Percentiles rank a stretch among this genome's conserved stretches.
Conservation (phyloP, 1,284 basidiomycete species). For the Fomitopsis pinicola region DNA sequence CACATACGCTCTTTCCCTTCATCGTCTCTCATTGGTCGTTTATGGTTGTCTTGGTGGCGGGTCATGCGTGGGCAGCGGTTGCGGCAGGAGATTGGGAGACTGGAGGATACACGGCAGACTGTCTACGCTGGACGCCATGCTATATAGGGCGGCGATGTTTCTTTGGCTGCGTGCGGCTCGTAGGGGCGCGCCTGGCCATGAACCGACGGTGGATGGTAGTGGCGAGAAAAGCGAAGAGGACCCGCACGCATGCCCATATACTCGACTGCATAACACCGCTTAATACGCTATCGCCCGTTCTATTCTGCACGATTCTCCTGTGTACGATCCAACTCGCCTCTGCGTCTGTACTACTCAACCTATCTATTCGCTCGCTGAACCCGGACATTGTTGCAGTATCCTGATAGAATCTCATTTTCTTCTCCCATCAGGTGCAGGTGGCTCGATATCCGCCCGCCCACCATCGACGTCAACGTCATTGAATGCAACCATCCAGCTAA, state of each 20-base stretch:
- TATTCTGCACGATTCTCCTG: conserved; percentile 9
- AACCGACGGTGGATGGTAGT: conserved; percentile 2
- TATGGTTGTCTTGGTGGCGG: conserved; percentile 17
- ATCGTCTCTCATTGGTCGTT: conserved; percentile 17
- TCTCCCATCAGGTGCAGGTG: neutral
- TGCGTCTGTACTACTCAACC: conserved; percentile 4
- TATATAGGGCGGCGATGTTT: neutral
- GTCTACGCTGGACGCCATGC: neutral
- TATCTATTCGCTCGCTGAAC: conserved; percentile 10
- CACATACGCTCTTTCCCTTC: conserved; percentile 23
- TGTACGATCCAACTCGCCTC: neutral
- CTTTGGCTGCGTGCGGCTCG: neutral
- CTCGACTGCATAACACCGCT: conserved; percentile 19
- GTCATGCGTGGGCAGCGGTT: conserved; percentile 10
- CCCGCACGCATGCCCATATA: conserved; percentile 18
- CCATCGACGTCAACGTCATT: neutral
- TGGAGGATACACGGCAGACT: neutral
- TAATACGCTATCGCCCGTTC: conserved; percentile 13
- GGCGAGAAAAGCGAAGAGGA: conserved; percentile 16
- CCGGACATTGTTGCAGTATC: conserved; percentile 8
- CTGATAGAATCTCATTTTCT: conserved; percentile 6
- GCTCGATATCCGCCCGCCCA: neutral
- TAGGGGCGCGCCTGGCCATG: neutral
- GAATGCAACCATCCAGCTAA: neutral
- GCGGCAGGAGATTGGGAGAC: conserved; percentile 17